Evolutionary conservation across 2,329 filamentous ascomycete genomes (phyloP).

Genomic region (Rutstroemia sp.): DNA sequence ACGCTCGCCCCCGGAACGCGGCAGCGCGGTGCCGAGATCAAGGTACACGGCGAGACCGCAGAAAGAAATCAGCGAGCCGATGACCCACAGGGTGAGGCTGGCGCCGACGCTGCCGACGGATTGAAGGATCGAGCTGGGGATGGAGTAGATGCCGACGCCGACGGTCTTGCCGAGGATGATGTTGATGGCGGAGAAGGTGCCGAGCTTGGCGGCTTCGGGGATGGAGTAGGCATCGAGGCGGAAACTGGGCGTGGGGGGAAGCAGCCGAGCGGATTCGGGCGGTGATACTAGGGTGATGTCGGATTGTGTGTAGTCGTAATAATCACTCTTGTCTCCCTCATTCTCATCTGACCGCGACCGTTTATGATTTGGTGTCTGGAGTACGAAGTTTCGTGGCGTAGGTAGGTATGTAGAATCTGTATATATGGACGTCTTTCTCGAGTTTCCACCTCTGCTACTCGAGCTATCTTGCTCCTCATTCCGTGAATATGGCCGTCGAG

Average conservation of each 20-base stretch:
- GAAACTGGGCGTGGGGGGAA: neutral
- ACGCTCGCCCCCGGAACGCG: conserved; percentile 42
- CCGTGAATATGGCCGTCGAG: neutral
- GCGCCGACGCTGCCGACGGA: conserved; percentile 48
- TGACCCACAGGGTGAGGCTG: conserved; percentile 45
- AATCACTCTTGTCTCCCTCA: neutral
- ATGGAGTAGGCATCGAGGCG: neutral
- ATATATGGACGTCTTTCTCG: neutral
- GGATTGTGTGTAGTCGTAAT: neutral
- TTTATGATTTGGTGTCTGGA: no score
- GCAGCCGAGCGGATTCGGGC: neutral
- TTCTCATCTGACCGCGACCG: neutral
- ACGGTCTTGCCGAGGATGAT: conserved; percentile 34
- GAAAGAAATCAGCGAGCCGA: conserved; percentile 39
- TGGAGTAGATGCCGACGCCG: conserved; percentile 44
- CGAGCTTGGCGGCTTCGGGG: conserved; percentile 26
- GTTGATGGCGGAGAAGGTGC: conserved; percentile 32
- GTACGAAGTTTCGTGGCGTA: neutral
- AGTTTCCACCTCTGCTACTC: no score
- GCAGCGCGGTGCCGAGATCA: conserved; percentile 39
- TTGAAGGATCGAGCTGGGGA: conserved; percentile 48
- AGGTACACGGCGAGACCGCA: conserved; percentile 40
- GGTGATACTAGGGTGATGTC: neutral
- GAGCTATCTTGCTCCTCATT: neutral
- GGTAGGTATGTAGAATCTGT: neutral